Base-by-base conservation (phyloP, 2,329 filamentous ascomycete genomes). In the Neopestalotiopsis sp. region DNA sequence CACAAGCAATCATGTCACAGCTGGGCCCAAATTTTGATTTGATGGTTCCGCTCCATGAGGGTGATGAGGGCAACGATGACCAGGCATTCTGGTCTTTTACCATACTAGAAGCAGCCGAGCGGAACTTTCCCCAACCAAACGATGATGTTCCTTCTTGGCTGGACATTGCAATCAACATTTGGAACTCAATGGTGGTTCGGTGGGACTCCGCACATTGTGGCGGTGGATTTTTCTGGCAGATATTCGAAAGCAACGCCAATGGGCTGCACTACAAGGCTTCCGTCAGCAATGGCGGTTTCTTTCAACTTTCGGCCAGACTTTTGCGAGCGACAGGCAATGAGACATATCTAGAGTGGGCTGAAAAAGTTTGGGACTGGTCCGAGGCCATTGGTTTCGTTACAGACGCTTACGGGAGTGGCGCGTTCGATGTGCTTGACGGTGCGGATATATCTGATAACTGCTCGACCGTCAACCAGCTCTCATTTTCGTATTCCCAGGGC, bases 191-290 rank as follows among this genome's bases (percentile, higher is more conserved):
- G 75, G 85, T 85, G 4, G 79, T 79, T 28, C 88, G 94, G 60
- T 96, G 94, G 94, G 90, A 95, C 77, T 85, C 82, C 0, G 81
- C 84, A 0, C 80, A 83, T 52, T 97, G 94, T 75, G 85, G 84
- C 32, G 94, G 94, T 70, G 94, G 94, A 4, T 81, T 96, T 61
- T 85, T 89, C 68, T 95, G 93, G 93, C 94, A 97, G 82, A 94
- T 97, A 73, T 95, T 91, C 78, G 82, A 86, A 1, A 88, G 87
- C 74, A 95, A 97, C 77, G 82, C 83, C 61, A 90, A 90, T 71
- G 94, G 94, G 14, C 91, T 94, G 78, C 86, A 89, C 75, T 96
- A 97, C 86, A 96, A 95, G 81, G 95, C 95, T 82, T 87, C 90
- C 17, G 89, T 95, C 73, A 91, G 90, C 70, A 96, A 96, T 78